Conservation (phyloP, 257 asterid species). For the Ajuga chamaepitys region DNA sequence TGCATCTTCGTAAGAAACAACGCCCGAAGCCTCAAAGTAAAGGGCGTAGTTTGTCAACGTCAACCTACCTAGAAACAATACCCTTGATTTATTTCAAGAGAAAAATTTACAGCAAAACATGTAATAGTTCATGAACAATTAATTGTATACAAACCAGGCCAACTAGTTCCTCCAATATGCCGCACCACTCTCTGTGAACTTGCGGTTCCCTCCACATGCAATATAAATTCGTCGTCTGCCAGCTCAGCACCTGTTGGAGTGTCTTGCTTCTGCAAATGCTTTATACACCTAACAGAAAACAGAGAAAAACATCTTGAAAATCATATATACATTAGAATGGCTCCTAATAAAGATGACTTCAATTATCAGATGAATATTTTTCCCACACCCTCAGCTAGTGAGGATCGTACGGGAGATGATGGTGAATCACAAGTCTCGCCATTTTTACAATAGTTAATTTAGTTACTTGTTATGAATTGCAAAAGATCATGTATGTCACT, state of each 20-base stretch:
- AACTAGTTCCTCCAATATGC: constrained; percentile 91
- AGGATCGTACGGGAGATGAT: too few species aligned
- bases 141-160: constrained; percentile 62
- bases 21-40: constrained; percentile 80
- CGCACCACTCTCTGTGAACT: constrained; percentile 80
- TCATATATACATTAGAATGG: background rate
- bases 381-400: too few species aligned
- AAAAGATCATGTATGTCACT: too few species aligned
- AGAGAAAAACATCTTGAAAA: background rate
- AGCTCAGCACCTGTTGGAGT: constrained; percentile 52
- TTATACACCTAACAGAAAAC: constrained; percentile 43
- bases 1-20: constrained; percentile 65
- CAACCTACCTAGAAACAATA: constrained; percentile 60
- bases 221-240: constrained; percentile 64
- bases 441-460: too few species aligned
- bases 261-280: constrained; percentile 66
- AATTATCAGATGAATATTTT: too few species aligned
- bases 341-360: too few species aligned
- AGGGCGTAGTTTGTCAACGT: constrained; percentile 83
- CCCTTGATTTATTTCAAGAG: background rate
- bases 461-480: too few species aligned
- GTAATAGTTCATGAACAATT: background rate
- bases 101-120: background rate
- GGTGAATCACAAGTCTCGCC: too few species aligned
- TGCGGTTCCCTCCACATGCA: constrained; percentile 88